Evolutionary conservation across 2,329 filamentous ascomycete species (phyloP).

Genomic region (Epichloe hybrida): DNA sequence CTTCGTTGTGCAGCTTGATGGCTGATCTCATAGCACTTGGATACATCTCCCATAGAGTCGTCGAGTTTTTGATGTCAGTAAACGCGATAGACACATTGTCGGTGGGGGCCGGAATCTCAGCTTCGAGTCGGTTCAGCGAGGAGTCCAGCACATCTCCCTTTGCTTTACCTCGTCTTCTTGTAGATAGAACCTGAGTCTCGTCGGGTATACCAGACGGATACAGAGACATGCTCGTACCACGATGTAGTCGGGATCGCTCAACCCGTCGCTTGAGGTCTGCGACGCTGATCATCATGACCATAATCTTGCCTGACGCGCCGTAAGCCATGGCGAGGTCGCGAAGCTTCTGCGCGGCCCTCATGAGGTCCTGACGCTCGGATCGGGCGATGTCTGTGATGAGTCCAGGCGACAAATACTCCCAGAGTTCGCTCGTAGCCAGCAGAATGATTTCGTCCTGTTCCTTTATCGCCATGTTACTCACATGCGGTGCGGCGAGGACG

Average conservation of each 20-base stretch:
- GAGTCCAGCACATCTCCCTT: conserved; percentile 66
- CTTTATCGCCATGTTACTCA: conserved; percentile 62
- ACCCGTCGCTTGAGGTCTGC: conserved; percentile 74
- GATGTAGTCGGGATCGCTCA: conserved; percentile 57
- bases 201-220: conserved; percentile 63
- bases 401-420: conserved; percentile 85
- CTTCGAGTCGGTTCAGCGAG: conserved; percentile 71
- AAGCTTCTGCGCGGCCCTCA: conserved; percentile 89
- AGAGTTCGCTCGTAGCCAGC: conserved; percentile 81
- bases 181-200: conserved; percentile 50
- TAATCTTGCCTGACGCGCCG: conserved; percentile 85
- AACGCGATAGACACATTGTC: conserved; percentile 91
- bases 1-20: conserved; percentile 93
- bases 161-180: conserved; percentile 49
- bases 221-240: conserved; percentile 75
- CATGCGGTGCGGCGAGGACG: conserved; percentile 80
- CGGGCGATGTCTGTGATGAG: conserved; percentile 85
- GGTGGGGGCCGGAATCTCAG: conserved; percentile 80
- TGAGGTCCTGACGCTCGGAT: conserved; percentile 75
- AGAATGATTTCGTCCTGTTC: conserved; percentile 91
- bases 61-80: conserved; percentile 98
- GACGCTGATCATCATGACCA: conserved; percentile 97
- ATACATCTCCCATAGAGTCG: conserved; percentile 88
- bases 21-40: conserved; percentile 91
- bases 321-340: conserved; percentile 93